Conservation (phyloP, 2,329 filamentous ascomycete species). For the Neobulgaria alba region DNA sequence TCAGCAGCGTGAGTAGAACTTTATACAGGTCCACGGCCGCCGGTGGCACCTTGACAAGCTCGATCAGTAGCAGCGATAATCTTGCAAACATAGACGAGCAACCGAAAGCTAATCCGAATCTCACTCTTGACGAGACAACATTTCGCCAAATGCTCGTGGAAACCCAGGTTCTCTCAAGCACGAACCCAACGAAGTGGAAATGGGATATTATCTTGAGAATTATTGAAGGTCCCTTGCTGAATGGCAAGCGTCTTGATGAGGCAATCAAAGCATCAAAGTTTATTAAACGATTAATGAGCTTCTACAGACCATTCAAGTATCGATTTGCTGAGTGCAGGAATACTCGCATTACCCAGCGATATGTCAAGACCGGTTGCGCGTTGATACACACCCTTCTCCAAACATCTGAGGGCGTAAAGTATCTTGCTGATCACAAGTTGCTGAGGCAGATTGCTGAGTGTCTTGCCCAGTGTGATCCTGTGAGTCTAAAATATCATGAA, state of each 20-base stretch:
- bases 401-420: constrained; percentile 74
- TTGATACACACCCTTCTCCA: constrained; percentile 81
- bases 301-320: constrained; percentile 95
- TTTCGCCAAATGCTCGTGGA: constrained; percentile 62
- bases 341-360: constrained; percentile 88
- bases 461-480: constrained; percentile 86
- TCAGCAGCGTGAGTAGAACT: constrained; percentile 93
- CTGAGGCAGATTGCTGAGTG: constrained; percentile 92
- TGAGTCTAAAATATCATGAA: constrained; percentile 33
- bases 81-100: constrained; percentile 47
- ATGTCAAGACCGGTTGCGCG: constrained; percentile 82
- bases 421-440: constrained; percentile 85
- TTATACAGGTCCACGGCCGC: constrained; percentile 64
- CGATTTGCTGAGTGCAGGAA: constrained; percentile 86
- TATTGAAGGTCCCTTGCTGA: constrained; percentile 86
- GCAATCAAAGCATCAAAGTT: constrained; percentile 94
- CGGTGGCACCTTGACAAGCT: constrained; percentile 17
- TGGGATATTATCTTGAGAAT: constrained; percentile 89
- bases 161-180: constrained; percentile 77
- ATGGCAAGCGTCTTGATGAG: constrained; percentile 86
- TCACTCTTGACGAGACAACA: constrained; percentile 51
- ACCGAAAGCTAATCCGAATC: constrained; percentile 40
- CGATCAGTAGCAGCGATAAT: constrained; percentile 35
- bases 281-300: constrained; percentile 87
- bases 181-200: constrained; percentile 93